Conservation (phyloP, 352 stramenopile genomes). For the Lagenidium sp. region DNA sequence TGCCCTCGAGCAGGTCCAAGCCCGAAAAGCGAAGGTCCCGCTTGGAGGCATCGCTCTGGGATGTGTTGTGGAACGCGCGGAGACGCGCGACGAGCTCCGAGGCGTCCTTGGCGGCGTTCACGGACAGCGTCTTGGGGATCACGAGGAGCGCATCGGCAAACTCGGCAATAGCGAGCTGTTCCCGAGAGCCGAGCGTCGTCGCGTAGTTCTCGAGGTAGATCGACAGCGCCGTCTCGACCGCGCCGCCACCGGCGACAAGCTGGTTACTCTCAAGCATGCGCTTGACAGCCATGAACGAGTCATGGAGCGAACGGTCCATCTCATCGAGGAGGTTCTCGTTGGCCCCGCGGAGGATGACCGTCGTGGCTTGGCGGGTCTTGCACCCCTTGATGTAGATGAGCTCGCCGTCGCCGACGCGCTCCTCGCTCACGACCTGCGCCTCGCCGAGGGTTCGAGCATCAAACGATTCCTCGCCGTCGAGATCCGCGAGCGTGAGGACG, state of each 20-base stretch:
- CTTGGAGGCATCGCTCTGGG: conserved; percentile 81
- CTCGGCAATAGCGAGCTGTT: conserved; percentile 98
- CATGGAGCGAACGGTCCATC: conserved; percentile 98
- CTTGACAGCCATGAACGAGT: conserved; percentile 99
- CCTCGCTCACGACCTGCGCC: conserved; percentile 91
- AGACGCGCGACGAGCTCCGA: conserved; percentile 98
- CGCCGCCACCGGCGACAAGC: conserved; percentile 95
- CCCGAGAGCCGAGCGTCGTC: conserved; percentile 92
- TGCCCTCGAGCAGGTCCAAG: conserved; percentile 95
- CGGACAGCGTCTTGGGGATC: conserved; percentile 98
- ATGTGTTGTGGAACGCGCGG: conserved; percentile 94
- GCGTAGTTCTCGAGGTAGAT: conserved; percentile 99
- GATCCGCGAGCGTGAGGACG: conserved; percentile 96
- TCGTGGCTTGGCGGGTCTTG: conserved; percentile 91
- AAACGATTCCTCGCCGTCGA: conserved; percentile 98
- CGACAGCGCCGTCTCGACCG: conserved; percentile 96
- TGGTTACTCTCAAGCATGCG: conserved; percentile 99
- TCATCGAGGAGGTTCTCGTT: conserved; percentile 99
- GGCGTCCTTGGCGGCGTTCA: conserved; percentile 99
- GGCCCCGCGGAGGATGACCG: conserved; percentile 96
- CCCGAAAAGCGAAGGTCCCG: conserved; percentile 83
- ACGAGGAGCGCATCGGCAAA: conserved; percentile 98
- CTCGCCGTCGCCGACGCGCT: conserved; percentile 97
- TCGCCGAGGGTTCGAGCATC: conserved; percentile 90
- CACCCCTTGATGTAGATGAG: conserved; percentile 98